Evolutionary conservation across 148 eudicot species (phyloP), one percentile per base, ranked within the genome.

Genomic region (Spergularia bocconei): DNA sequence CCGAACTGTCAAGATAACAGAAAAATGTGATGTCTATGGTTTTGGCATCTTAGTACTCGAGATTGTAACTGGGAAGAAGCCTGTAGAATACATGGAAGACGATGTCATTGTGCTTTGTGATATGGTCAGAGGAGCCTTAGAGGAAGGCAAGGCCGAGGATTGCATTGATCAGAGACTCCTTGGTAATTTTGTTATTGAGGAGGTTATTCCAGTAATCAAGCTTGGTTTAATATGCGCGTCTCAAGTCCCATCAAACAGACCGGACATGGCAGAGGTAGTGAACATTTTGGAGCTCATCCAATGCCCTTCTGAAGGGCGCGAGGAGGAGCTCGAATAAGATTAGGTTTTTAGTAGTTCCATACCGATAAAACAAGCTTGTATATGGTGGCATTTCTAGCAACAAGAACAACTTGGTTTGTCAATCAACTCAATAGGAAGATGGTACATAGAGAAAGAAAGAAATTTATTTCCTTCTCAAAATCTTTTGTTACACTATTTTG

Each of bases 1-100:
- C 70, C 81, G 73, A 80, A 90, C 93, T 1, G 97, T 93, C 72
- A 93, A 88, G 74, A 93, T 93, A 80, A 93, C 98, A 1, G 98
- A 93, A 82, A 91, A 91, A 71, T 91, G 90, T 70, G 97, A 91
- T 72, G 87, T 89, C 11, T 91, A 89, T 60, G 97, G 98, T 19
- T 93, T 93, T 17, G 97, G 98, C 54, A 63, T 93, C 4, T 85
- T 93, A 82, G 78, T 83, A 25, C 89, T 93, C 0, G 98, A 93
- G 82, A 70, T 90, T 41, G 85, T 93, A 38, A 93, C 91, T 0
- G 98, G 98, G 68, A 90, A 84, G 75, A 90, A 84, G 75, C 98
- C 98, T 0, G 97, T 93, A 9, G 98, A 93, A 41, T 93, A 93
- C 82, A 91, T 90, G 95, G 98, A 93, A 74, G 98, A 93, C 59